These are phyloP conservation scores for Penicillium bialowiezense DNA, from an alignment of 495 filamentous ascomycete genomes.

Conservation along the genomic window DNA sequence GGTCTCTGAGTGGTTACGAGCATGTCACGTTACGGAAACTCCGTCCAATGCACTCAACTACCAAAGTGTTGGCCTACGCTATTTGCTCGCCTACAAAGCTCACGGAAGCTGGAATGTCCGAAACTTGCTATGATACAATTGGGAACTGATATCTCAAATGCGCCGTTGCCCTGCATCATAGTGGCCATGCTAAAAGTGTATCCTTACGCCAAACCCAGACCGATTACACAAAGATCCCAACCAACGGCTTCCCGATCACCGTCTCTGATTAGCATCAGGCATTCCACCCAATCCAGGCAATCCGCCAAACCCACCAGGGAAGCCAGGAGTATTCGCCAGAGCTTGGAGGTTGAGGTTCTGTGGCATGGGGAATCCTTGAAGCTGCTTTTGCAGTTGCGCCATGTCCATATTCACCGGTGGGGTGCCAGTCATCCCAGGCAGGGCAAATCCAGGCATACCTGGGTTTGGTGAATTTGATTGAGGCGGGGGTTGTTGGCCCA, in stretches of 20 bases:
- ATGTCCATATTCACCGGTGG: slow-evolving; percentile 63
- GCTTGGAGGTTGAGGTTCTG: slow-evolving; percentile 42
- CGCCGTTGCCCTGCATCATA: slow-evolving; percentile 16
- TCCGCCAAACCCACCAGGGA: slow-evolving; percentile 32
- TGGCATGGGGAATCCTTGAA: slow-evolving; percentile 39
- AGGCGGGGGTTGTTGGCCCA: slow-evolving; percentile 43
- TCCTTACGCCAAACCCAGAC: slow-evolving; percentile 25
- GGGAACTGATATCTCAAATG: slow-evolving; percentile 20
- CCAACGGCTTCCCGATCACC: slow-evolving; percentile 7
- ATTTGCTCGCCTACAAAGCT: background rate
- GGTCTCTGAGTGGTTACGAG: slow-evolving; percentile 58
- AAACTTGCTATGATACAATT: slow-evolving; percentile 21
- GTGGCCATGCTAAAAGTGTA: slow-evolving; percentile 13
- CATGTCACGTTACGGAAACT: background rate
- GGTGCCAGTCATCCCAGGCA: slow-evolving; percentile 45
- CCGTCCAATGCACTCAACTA: background rate
- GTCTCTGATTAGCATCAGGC: slow-evolving; percentile 38
- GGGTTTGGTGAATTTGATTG: slow-evolving; percentile 24
- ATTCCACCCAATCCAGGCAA: slow-evolving; percentile 44
- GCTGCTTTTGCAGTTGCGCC: slow-evolving; percentile 60
- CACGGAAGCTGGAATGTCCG: slow-evolving; percentile 4
- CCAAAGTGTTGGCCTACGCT: background rate
- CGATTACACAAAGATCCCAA: slow-evolving; percentile 1
- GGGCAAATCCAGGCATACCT: slow-evolving; percentile 38
- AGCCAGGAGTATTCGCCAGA: slow-evolving; percentile 42